Conservation (phyloP, 2,329 filamentous ascomycete genomes). For the Aspergillus quadrilineatus region DNA sequence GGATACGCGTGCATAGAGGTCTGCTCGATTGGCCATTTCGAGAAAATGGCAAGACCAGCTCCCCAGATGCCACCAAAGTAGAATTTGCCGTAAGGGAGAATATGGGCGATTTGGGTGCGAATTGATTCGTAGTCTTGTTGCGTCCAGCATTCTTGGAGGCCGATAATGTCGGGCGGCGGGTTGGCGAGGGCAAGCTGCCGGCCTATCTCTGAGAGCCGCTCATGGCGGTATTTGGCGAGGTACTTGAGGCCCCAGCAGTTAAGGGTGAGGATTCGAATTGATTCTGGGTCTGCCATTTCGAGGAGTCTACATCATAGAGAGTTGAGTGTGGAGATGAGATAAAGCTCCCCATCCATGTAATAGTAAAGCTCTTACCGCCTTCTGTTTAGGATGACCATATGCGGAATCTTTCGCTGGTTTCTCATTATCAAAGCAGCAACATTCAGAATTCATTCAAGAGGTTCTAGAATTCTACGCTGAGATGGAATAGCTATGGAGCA, state of each 20-base stretch:
- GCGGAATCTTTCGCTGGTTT: conserved; percentile 1
- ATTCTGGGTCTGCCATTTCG: conserved; percentile 35
- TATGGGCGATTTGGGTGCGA: conserved; percentile 66
- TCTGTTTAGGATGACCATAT: background rate
- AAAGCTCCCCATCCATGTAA: background rate
- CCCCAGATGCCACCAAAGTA: conserved; percentile 89
- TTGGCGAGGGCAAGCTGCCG: conserved; percentile 67
- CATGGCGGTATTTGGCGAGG: conserved; percentile 72
- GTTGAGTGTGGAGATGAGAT: background rate
- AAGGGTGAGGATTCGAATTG: conserved; percentile 78
- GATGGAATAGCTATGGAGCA: conserved; percentile 13
- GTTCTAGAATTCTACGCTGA: background rate
- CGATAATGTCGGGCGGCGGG: conserved; percentile 78
- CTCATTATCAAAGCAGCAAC: background rate
- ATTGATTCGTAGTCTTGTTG: conserved; percentile 79
- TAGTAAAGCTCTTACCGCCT: conserved; percentile 10
- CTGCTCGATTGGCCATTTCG: conserved; percentile 88
- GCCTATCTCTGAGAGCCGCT: conserved; percentile 81
- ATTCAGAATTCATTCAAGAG: background rate
- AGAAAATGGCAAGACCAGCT: conserved; percentile 82
- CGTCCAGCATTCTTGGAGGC: conserved; percentile 94
- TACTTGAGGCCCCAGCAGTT: conserved; percentile 98
- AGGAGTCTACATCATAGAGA: background rate
- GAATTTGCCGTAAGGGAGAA: conserved; percentile 89
- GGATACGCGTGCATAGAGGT: conserved; percentile 82